Percentiles rank a stretch among this genome's conserved stretches.
Conservation (phyloP, 495 filamentous ascomycete species). For the Recurvomyces mirabilis region DNA sequence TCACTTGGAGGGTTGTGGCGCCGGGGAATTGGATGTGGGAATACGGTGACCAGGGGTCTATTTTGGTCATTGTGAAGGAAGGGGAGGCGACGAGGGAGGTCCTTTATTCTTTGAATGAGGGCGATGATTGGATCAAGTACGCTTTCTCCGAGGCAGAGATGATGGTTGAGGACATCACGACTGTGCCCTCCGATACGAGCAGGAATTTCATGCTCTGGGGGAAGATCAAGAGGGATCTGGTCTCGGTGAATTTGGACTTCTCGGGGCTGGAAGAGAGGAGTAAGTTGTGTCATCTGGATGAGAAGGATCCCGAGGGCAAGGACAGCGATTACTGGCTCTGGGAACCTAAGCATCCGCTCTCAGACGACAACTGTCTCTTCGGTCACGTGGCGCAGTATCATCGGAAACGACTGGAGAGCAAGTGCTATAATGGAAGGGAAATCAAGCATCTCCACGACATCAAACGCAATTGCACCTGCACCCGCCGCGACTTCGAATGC, state of each 20-base stretch:
- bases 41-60: constrained; percentile 83
- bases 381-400: constrained; percentile 83
- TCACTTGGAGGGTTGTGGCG: constrained; percentile 72
- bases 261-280: constrained; percentile 52
- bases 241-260: constrained; percentile 79
- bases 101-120: constrained; percentile 70
- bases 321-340: constrained; percentile 75
- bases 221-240: constrained; percentile 39
- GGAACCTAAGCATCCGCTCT: constrained; percentile 66
- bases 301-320: constrained; percentile 42
- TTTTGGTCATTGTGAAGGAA: constrained; percentile 72
- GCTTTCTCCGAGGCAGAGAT: constrained; percentile 61
- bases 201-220: constrained; percentile 88
- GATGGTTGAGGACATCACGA: constrained; percentile 64
- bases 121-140: constrained; percentile 61
- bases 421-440: constrained; percentile 68
- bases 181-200: constrained; percentile 77
- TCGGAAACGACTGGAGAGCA: constrained; percentile 60
- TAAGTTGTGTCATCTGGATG: constrained; percentile 56
- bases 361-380: constrained; percentile 73
- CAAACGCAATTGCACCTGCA: constrained; percentile 67
- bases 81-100: constrained; percentile 52
- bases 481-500: constrained; percentile 82
- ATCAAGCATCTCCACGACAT: constrained; percentile 59
- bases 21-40: constrained; percentile 86